These are phyloP conservation scores for Protomyces inundatus DNA, from an alignment of 1,139 yeast genomes.

Conservation along the genomic window DNA sequence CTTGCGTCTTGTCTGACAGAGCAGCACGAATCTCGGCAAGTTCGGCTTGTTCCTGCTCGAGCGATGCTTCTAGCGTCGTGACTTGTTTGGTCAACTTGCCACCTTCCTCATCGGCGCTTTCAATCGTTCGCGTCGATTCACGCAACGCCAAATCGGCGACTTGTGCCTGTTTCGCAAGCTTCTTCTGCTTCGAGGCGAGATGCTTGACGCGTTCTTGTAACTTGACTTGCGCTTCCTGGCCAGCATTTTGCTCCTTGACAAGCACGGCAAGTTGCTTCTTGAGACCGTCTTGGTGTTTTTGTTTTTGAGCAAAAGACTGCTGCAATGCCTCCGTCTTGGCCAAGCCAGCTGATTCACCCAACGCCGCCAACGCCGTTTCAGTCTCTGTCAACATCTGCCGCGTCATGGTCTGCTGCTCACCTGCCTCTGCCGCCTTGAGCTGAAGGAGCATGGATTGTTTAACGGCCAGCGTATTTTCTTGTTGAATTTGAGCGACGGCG, in stretches of 20 bases:
- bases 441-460: conserved; percentile 58
- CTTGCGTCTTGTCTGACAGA: conserved; percentile 68
- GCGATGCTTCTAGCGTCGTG: conserved; percentile 44
- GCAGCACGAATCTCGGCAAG: conserved; percentile 61
- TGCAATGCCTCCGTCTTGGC: conserved; percentile 41
- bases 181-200: conserved; percentile 54
- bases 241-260: conserved; percentile 34
- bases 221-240: conserved; percentile 52
- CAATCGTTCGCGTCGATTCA: conserved; percentile 49
- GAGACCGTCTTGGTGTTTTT: conserved; percentile 32
- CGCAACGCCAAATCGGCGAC: conserved; percentile 42
- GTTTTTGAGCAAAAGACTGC: conserved; percentile 41
- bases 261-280: conserved; percentile 17
- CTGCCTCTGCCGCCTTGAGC: conserved; percentile 45
- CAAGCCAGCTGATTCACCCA: conserved; percentile 43
- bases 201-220: conserved; percentile 70
- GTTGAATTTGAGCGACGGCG: conserved; percentile 60
- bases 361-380: conserved; percentile 46
- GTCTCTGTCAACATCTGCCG: conserved; percentile 45
- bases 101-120: conserved; percentile 46
- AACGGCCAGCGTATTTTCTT: conserved; percentile 58
- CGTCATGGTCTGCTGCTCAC: background rate
- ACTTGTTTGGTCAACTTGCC: conserved; percentile 39
- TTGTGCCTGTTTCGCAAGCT: conserved; percentile 50
- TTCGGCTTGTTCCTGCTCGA: conserved; percentile 51